Conservation (phyloP, 1,284 basidiomycete genomes). For the Ceratobasidium sp. region DNA sequence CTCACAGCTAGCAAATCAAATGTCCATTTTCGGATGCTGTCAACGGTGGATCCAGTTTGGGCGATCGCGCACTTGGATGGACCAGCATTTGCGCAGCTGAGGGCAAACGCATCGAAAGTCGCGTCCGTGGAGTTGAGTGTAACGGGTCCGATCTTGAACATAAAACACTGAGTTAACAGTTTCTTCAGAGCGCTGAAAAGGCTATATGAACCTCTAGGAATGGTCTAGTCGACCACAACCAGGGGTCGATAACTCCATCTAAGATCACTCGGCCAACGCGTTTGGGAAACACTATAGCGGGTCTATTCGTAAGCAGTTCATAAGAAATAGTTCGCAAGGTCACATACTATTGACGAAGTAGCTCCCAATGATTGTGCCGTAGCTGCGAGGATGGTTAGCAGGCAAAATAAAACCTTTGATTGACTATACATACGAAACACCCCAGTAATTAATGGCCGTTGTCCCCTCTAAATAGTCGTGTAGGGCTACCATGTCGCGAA, state of each 20-base stretch:
- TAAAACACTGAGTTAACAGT: neutral
- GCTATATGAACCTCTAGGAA: neutral
- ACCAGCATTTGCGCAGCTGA: conserved; percentile 9
- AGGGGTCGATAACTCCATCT: conserved; percentile 41
- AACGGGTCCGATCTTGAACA: neutral
- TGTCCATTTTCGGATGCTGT: conserved; percentile 19
- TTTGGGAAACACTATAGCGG: conserved; percentile 33
- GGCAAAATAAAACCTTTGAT: no score
- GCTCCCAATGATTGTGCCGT: conserved; percentile 37
- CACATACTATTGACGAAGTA: conserved; percentile 45
- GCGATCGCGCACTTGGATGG: conserved; percentile 31
- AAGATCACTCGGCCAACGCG: conserved; percentile 44
- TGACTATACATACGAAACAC: conserved; percentile 14
- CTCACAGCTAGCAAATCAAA: conserved; percentile 15
- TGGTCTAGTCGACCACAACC: neutral
- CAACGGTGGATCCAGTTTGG: neutral
- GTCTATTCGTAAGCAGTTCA: neutral
- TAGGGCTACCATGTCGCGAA: conserved; percentile 42
- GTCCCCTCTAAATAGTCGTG: conserved; percentile 34
- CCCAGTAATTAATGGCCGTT: conserved; percentile 30
- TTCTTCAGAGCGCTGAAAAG: no score
- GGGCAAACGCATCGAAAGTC: conserved; percentile 14
- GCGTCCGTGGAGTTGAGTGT: conserved; percentile 17
- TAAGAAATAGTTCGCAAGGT: neutral
- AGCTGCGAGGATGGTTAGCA: conserved; percentile 12